Percentiles rank a stretch among this genome's conserved stretches.
These are phyloP conservation scores for Fistulifera pelliculosa DNA, from an alignment of 108 stramenopile species.

Conservation along the genomic window DNA sequence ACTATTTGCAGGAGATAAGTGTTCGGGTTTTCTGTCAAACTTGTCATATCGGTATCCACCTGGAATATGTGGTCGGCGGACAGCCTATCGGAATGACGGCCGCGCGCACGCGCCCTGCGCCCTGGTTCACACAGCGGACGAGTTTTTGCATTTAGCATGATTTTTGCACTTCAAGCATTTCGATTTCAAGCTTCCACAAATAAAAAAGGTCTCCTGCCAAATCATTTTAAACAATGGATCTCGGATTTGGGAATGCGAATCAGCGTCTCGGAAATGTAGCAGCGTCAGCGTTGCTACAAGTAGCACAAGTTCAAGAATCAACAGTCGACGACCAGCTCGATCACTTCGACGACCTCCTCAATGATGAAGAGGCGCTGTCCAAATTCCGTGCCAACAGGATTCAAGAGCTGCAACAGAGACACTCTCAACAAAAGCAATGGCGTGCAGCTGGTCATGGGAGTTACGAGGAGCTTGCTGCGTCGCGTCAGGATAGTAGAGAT, in stretches of 20 bases:
- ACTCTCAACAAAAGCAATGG: conserved; percentile 58
- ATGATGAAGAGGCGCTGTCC: conserved; percentile 88
- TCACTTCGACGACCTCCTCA: conserved; percentile 71
- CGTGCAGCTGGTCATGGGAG: conserved; percentile 76
- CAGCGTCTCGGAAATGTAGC: conserved; percentile 59
- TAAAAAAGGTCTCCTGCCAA: too few relatives aligned
- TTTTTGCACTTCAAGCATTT: too few relatives aligned
- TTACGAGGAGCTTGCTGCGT: conserved; percentile 71
- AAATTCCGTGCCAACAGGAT: conserved; percentile 68
- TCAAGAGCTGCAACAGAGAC: conserved; percentile 63
- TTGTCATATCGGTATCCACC: too few relatives aligned
- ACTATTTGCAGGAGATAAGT: too few relatives aligned
- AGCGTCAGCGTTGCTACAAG: conserved; percentile 40
- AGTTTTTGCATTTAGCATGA: too few relatives aligned
- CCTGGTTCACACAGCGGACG: too few relatives aligned
- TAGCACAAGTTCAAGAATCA: conserved; percentile 54
- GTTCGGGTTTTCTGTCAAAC: too few relatives aligned
- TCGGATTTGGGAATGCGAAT: conserved; percentile 74
- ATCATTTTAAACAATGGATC: conserved; percentile 85
- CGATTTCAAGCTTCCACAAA: too few relatives aligned
- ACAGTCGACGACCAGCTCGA: conserved; percentile 49
- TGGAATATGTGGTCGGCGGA: too few relatives aligned
- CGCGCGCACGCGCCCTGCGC: too few relatives aligned
- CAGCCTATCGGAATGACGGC: too few relatives aligned
- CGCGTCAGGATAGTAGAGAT: conserved; percentile 44